Percentiles rank a stretch among this genome's conserved stretches.
These are phyloP conservation scores for Sclerotinia sclerotiorum DNA, from an alignment of 2,329 filamentous ascomycete species.

Conservation along the genomic window DNA sequence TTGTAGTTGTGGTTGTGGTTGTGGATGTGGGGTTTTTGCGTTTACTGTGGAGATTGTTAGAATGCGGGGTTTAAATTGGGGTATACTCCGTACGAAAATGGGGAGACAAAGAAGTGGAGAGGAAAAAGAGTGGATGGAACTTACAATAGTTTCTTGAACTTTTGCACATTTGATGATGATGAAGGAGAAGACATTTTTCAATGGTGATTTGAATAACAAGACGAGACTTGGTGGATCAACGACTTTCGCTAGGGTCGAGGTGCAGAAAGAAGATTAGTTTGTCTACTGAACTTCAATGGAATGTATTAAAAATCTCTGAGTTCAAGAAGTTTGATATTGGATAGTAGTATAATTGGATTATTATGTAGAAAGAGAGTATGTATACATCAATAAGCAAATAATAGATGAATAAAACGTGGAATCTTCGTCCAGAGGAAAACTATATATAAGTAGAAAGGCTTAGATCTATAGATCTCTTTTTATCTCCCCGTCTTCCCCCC, in stretches of 20 bases:
- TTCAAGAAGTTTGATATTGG: no score
- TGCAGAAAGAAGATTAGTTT: no score
- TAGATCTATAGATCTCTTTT: no score
- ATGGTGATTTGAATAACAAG: background rate
- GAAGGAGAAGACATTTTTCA: background rate
- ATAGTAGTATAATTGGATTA: no score
- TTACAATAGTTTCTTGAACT: conserved; percentile 3
- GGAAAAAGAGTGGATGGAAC: background rate
- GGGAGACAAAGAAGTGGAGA: background rate
- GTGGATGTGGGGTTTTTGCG: background rate
- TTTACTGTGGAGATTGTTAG: background rate
- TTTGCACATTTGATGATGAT: background rate
- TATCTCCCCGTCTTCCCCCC: background rate
- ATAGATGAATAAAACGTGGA: background rate
- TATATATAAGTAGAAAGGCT: background rate
- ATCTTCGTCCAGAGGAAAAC: background rate
- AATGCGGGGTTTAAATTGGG: background rate
- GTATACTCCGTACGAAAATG: background rate
- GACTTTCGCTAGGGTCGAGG: background rate
- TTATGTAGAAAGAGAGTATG: no score
- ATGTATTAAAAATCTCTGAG: no score
- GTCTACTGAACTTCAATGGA: no score
- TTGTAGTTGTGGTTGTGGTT: background rate
- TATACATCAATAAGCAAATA: no score
- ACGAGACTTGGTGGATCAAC: background rate